Evolutionary conservation across 768 basidiomycete species (phyloP).

Genomic region (Leucocoprinus leucothites): DNA sequence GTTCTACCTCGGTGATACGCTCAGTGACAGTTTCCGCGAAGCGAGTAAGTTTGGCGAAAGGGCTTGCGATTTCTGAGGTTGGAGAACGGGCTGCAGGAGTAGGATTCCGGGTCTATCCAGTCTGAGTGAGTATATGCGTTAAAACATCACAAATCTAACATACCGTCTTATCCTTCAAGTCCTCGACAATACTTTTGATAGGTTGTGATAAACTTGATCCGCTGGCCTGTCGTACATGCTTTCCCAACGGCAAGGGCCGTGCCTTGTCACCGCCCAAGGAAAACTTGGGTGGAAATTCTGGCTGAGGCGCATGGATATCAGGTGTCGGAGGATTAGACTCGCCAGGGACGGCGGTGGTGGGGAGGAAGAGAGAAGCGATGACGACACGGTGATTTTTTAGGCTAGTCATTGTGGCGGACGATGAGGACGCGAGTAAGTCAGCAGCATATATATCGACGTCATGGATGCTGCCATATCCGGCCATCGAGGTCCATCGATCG

Average conservation of each 20-base stretch:
- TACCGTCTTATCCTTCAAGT: constrained; percentile 63
- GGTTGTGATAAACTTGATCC: constrained; percentile 28
- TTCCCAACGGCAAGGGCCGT: constrained; percentile 14
- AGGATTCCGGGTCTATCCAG: constrained; percentile 40
- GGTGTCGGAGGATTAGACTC: constrained; percentile 55
- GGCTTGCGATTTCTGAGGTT: constrained; percentile 47
- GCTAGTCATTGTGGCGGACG: constrained; percentile 49
- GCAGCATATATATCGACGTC: constrained; percentile 10
- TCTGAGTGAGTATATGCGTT: neutral
- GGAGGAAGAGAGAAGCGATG: constrained; percentile 84
- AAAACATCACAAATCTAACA: neutral
- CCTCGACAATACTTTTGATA: constrained; percentile 74
- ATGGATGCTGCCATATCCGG: constrained; percentile 11
- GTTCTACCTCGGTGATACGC: neutral
- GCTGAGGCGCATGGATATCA: constrained; percentile 23
- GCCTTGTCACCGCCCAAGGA: constrained; percentile 8
- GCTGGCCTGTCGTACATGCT: constrained; percentile 23
- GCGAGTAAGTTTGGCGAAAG: constrained; percentile 49
- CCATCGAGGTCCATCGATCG: constrained; percentile 9
- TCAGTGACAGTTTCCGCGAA: constrained; percentile 27
- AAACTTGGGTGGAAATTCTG: constrained; percentile 13
- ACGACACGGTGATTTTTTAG: constrained; percentile 71
- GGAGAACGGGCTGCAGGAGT: constrained; percentile 37
- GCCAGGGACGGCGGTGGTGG: constrained; percentile 64
- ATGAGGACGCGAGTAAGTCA: neutral